A percentile compares a stretch with the other conserved stretches of the same genome.
Evolutionary conservation across 192 early-diverging fungal species (phyloP).

Genomic region (Backusella tarrabulga): DNA sequence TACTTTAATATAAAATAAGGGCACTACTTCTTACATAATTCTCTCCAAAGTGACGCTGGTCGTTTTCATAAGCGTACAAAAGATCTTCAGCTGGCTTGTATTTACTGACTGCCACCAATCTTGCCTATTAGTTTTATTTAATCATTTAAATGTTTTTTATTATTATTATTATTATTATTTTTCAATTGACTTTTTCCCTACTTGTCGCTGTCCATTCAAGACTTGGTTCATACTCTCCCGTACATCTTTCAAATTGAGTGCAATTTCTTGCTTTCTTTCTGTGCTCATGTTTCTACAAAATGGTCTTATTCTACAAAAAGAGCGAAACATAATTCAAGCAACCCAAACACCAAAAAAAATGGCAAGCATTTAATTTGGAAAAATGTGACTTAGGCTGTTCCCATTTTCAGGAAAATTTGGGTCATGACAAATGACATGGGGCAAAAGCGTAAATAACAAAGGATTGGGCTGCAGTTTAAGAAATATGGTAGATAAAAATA

Average conservation of each 20-base stretch:
- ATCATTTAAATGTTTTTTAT: neutral
- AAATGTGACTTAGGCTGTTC: too few species aligned
- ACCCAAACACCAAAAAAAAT: too few species aligned
- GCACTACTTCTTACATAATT: constrained; percentile 72
- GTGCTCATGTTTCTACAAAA: constrained; percentile 2
- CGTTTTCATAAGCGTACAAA: constrained; percentile 68
- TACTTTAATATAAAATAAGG: neutral
- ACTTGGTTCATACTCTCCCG: neutral
- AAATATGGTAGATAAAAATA: too few species aligned
- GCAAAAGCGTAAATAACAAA: too few species aligned
- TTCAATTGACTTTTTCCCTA: neutral
- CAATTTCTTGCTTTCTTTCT: constrained; percentile 2
- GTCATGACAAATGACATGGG: too few species aligned
- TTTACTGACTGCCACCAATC: constrained; percentile 94
- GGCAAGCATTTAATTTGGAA: too few species aligned
- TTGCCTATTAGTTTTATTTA: constrained; percentile 30
- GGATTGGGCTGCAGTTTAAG: too few species aligned
- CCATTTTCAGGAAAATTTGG: too few species aligned
- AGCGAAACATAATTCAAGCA: neutral
- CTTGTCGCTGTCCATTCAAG: neutral
- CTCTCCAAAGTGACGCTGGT: constrained; percentile 96
- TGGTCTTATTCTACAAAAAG: neutral
- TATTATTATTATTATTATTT: too few species aligned
- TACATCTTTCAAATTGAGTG: neutral
- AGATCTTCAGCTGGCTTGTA: constrained; percentile 86